Evolutionary conservation across 2,329 filamentous ascomycete species (phyloP), one percentile per base, ranked within the genome.

Genomic region (Chalaropsis ovoidea): DNA sequence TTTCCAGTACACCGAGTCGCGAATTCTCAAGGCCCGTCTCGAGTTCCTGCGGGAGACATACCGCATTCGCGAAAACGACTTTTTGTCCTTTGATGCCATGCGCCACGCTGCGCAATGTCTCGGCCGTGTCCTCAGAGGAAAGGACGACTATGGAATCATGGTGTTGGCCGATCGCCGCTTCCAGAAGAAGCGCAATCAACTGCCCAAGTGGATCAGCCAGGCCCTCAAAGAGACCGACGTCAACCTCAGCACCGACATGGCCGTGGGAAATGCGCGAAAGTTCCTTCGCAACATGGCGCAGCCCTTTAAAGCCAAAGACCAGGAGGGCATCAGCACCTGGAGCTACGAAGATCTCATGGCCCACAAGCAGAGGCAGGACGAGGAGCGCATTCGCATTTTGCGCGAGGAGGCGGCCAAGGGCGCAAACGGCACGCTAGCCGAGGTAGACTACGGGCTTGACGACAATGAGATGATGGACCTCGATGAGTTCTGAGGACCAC

Each of bases 91-190:
- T 79, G 94, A 99, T 73, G 94, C 94, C 24, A 99, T 99, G 93
- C 86, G 94, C n/a, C 94, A 99, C 74, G 94, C 94, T 15, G 93
- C 94, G 0, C 94, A 99, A 74, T 99, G 94, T 72, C 80, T 99
- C 1, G 95, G 94, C 15, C 92, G 94, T 73, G 94, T 99, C 54
- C 79, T 99, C 68, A 83, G 94, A 71, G 94, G 94, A 27, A 99
- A 99, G 75, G 95, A 99, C 73, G 94, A 99, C 75, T 99, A 99
- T 75, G 94, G 94, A n/a, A 90, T 99, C 79, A 99, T 99, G 94
- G 93, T 99, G 3, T 81, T 99, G 35, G 94, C 95, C 1, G 94
- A 99, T 74, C 86, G 90, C 52, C 85, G 94, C 19, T 99, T 96
- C 75, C 87, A 90, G 73, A 95, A 94, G 78, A 97, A 97, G 77